Base-by-base conservation (phyloP, 1,284 basidiomycete species). In the Ustilago xerochloae region DNA sequence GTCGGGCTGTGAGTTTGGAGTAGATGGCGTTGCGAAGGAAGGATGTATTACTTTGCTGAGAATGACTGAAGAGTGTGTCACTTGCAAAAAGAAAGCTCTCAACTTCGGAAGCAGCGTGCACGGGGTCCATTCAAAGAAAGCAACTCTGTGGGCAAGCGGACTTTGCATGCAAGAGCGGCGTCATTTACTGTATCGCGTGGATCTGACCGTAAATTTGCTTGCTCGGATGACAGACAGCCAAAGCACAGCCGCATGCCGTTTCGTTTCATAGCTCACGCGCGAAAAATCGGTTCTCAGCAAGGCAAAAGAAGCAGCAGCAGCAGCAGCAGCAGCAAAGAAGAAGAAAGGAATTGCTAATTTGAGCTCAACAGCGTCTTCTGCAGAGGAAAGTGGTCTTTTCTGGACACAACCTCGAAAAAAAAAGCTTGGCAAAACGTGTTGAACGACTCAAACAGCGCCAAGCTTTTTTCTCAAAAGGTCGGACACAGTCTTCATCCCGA, bases 1-100 rank as follows among this genome's bases (percentile, higher is more conserved):
- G 15, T 35, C 39, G 2, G 22, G 16, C 9, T 9, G 9, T 20
- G 20, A 16, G 18, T 18, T 52, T 22, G 47, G 35, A 16, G 39
- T 24, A 30, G 57, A 56, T 52, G 66, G 48, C 56, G 47, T 50
- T 48, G 41, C 26, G 33, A n/a, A 51, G 29, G 13, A 13, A 41
- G 33, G 22, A 26, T 6, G 4, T n/a, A 48, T 16, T 49, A 35
- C 35, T 28, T 6, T 29, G 32, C 29, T 48, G 39, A 35, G 30
- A 57, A n/a, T 20, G 18, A 41, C 12, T 35, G 18, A 24, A 50
- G 55, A n/a, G 9, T 22, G 43, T 20, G 18, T 41, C 38, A 20
- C 43, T 16, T 46, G n/a, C n/a, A n/a, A n/a, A n/a, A n/a, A n/a
- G n/a, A n/a, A n/a, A n/a, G n/a, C n/a, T n/a, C n/a, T n/a, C n/a